These are phyloP conservation scores for Durio zibethinus DNA, from an alignment of 345 rosid genomes.

Conservation along the genomic window DNA sequence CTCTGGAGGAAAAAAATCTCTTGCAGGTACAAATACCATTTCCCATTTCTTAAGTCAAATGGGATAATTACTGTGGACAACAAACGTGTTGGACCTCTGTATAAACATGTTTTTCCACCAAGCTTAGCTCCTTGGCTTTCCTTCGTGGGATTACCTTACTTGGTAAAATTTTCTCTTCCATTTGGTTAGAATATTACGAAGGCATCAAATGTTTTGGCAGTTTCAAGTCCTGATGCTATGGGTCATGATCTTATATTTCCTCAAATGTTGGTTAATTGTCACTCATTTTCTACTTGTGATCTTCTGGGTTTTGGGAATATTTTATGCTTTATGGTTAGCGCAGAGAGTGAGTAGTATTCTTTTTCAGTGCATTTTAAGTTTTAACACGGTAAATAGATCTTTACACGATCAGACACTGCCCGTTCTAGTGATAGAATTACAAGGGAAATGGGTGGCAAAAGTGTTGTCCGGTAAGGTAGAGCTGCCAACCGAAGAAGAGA, in stretches of 20 bases:
- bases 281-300: background rate
- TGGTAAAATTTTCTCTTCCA: background rate
- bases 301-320: background rate
- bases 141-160: background rate
- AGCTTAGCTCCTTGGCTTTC: conserved; percentile 13
- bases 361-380: background rate
- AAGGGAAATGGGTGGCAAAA: conserved; percentile 13
- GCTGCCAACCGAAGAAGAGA: conserved; percentile 8
- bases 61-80: conserved; percentile 10
- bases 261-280: background rate
- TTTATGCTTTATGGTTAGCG: too few relatives aligned
- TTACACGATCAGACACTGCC: conserved; percentile 2
- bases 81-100: conserved; percentile 17
- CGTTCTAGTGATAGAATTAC: background rate
- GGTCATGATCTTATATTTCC: too few relatives aligned
- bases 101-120: conserved; percentile 16
- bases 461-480: conserved; percentile 6
- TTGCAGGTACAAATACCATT: conserved; percentile 18
- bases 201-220: background rate
- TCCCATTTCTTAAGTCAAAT: conserved; percentile 15
- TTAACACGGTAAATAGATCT: background rate
- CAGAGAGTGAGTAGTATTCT: background rate
- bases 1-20: background rate
- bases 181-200: background rate
- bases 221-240: background rate